Base-by-base conservation (phyloP, 768 basidiomycete genomes). In the Kwoniella sp. region DNA sequence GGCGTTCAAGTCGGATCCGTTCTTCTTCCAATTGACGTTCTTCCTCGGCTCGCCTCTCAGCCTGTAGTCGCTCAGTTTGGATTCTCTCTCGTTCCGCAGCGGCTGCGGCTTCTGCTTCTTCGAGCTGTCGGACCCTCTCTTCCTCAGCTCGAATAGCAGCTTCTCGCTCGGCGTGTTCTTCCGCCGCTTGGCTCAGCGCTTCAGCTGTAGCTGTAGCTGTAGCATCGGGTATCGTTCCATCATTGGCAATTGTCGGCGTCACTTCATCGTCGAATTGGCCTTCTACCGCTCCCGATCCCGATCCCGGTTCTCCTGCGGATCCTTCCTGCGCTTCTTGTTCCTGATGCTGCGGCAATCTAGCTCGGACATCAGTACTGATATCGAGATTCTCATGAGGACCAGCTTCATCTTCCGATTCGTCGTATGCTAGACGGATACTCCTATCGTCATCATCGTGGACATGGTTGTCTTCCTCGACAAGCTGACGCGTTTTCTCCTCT, bases 361-460 rank as follows among this genome's bases (percentile, higher is more conserved):
- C 17, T 44, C 25, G 48, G 17, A 2, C 17, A 25, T 24, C 22
- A 5, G 2, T 22, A 17, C 24, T 24, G 5, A 17, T 4, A 6
- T 7, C 48, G 13, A 22, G n/a, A n/a, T n/a, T n/a, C n/a, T n/a
- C 10, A 17, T 8, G 48, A 5, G 48, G 22, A 9, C 15, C 48
- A 24, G 5, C 60, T 13, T 69, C 68, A n/a, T 44, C 58, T 21
- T 70, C 68, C 5, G 60, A 49, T 21, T 49, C 55, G 55, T 77
- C 76, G 58, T 77, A 77, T n/a, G 76, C 67, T 47, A 77, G 49
- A 13, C 76, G 55, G 19, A 68, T 66, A 44, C 58, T 59, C 24
- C 54, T 53, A 25, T 60, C 63, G 44, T 65, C 59, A 25, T 67
- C 66, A 7, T 68, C 70, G 17, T 69, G 65, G 22, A 57, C 33